A percentile compares a stretch with the other conserved stretches of the same genome.
These are phyloP conservation scores for Tetradesmus obliquus DNA, from an alignment of 139 green algal genomes.

Conservation along the genomic window DNA sequence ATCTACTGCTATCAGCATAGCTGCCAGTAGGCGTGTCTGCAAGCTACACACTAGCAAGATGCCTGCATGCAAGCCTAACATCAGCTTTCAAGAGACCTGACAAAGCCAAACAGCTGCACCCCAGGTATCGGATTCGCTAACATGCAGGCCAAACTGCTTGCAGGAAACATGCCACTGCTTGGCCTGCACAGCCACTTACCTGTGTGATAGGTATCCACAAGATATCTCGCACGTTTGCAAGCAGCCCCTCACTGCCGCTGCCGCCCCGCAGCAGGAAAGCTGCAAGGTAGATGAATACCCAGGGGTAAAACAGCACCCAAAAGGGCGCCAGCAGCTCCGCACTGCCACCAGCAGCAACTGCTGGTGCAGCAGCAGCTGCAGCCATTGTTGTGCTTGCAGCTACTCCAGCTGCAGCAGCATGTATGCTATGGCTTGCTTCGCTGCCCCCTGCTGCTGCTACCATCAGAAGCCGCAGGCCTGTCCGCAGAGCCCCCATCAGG, in stretches of 20 bases:
- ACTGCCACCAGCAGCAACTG: not conserved
- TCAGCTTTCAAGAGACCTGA: too few species aligned
- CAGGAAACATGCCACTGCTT: not conserved
- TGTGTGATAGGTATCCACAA: conserved; percentile 69
- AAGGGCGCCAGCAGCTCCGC: conserved; percentile 33
- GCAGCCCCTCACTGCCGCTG: conserved; percentile 65
- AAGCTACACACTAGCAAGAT: too few species aligned
- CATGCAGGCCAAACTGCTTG: not conserved
- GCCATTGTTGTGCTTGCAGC: not conserved
- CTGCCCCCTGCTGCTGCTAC: not conserved
- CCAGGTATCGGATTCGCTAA: too few species aligned
- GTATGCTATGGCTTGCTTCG: not conserved
- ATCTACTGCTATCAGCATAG: too few species aligned
- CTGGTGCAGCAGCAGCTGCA: not conserved
- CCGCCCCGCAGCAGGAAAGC: conserved; percentile 61
- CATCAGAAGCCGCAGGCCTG: not conserved
- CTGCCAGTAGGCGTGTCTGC: too few species aligned
- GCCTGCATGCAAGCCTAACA: too few species aligned
- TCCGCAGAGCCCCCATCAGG: too few species aligned
- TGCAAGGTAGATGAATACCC: conserved; percentile 57
- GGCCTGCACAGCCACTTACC: not conserved
- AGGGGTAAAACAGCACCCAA: conserved; percentile 64
- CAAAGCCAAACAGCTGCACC: too few species aligned
- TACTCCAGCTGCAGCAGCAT: not conserved
- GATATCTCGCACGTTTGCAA: conserved; percentile 64